phyloP scores from a whole-genome alignment of 345 rosid species.

The Geranium rotundifolium region DNA sequence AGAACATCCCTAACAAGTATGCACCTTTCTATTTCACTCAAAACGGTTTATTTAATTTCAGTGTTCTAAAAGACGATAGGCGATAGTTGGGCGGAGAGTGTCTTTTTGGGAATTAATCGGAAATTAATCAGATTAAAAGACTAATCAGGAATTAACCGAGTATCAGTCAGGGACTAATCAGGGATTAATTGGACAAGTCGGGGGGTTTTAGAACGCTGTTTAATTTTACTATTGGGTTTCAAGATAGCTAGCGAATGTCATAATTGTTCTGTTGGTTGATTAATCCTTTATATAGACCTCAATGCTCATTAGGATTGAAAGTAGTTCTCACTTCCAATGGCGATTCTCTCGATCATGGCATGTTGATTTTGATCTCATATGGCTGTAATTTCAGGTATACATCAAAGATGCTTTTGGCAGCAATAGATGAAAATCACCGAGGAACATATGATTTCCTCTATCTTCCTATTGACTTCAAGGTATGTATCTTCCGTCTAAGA shows the following conservation, averaged over 20 bases:
- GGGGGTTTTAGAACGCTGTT: too few species aligned
- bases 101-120: too few species aligned
- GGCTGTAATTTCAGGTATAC: slow-evolving; percentile 13
- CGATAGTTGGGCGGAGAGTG: too few species aligned
- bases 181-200: too few species aligned
- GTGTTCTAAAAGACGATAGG: too few species aligned
- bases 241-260: not conserved
- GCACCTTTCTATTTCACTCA: not conserved
- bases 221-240: too few species aligned
- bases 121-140: too few species aligned
- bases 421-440: slow-evolving; percentile 49
- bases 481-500: slow-evolving; percentile 8
- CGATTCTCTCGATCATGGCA: not conserved
- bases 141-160: too few species aligned
- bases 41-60: not conserved
- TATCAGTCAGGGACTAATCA: too few species aligned
- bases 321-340: too few species aligned
- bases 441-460: slow-evolving; percentile 63
- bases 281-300: not conserved
- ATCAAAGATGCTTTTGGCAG: slow-evolving; percentile 69
- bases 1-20: slow-evolving; percentile 36
- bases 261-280: not conserved
- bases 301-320: not conserved
- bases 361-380: not conserved
- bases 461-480: slow-evolving; percentile 74